These are phyloP conservation scores for Decorospora gaudefroyi DNA, from an alignment of 2,329 filamentous ascomycete species.

Conservation along the genomic window DNA sequence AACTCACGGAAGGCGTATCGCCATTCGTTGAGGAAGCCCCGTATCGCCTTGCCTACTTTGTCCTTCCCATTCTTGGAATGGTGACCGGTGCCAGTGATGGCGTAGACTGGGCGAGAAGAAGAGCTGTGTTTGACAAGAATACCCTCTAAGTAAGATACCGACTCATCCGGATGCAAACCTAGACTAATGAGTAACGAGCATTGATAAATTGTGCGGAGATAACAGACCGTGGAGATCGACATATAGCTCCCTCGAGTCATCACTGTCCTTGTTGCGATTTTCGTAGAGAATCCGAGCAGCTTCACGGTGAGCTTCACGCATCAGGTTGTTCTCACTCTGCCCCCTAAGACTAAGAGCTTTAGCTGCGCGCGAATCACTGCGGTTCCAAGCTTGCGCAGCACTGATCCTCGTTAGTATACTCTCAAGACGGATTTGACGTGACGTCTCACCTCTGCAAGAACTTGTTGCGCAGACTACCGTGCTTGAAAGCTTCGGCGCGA, in stretches of 20 bases:
- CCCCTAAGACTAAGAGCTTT: conserved; percentile 93
- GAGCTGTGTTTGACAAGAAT: conserved; percentile 83
- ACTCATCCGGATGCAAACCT: conserved; percentile 95
- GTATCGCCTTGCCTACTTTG: conserved; percentile 93
- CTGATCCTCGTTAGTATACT: conserved; percentile 54
- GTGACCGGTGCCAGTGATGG: conserved; percentile 94
- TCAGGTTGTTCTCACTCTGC: conserved; percentile 94
- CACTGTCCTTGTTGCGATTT: conserved; percentile 77
- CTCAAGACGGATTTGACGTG: background rate
- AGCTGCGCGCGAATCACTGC: conserved; percentile 92
- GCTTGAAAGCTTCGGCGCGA: conserved; percentile 93
- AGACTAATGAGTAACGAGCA: conserved; percentile 9
- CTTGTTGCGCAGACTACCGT: conserved; percentile 94
- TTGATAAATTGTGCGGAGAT: background rate
- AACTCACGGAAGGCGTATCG: conserved; percentile 95
- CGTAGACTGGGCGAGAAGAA: conserved; percentile 76
- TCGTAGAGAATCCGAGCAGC: conserved; percentile 91
- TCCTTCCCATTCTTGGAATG: conserved; percentile 99
- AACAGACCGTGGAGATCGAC: conserved; percentile 79
- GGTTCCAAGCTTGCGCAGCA: conserved; percentile 97
- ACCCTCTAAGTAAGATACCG: conserved; percentile 88
- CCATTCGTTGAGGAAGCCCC: conserved; percentile 92
- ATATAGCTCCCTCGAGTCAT: conserved; percentile 73
- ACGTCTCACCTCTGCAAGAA: conserved; percentile 80
- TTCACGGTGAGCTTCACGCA: conserved; percentile 95